These are phyloP conservation scores for Collybia sordida DNA, from an alignment of 768 basidiomycete species.

Conservation along the genomic window DNA sequence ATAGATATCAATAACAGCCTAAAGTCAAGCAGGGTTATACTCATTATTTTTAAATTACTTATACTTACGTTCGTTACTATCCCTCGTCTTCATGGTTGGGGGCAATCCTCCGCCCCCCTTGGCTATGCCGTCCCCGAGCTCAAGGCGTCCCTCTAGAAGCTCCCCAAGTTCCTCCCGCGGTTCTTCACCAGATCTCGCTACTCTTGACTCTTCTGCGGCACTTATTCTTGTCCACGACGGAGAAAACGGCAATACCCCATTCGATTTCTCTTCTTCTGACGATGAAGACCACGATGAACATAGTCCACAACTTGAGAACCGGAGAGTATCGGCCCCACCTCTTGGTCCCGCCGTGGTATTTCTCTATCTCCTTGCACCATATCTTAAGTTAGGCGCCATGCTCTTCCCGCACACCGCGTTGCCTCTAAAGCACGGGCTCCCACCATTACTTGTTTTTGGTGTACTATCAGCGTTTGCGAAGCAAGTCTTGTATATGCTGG, in stretches of 20 bases:
- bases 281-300: slow-evolving; percentile 39
- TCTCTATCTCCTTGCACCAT: slow-evolving; percentile 68
- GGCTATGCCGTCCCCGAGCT: slow-evolving; percentile 6
- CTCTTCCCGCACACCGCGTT: slow-evolving; percentile 48
- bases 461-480: slow-evolving; percentile 57
- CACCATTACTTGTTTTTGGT: slow-evolving; percentile 53
- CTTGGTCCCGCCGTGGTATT: slow-evolving; percentile 59
- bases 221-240: slow-evolving; percentile 64
- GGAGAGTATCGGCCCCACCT: slow-evolving; percentile 44
- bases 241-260: slow-evolving; percentile 38
- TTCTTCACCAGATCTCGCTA: slow-evolving; percentile 23
- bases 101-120: slow-evolving; percentile 14
- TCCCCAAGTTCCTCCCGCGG: slow-evolving; percentile 23
- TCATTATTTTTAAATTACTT: too few species aligned
- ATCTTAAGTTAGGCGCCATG: slow-evolving; percentile 70
- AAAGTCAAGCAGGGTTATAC: too few species aligned
- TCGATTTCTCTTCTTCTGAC: slow-evolving; percentile 41
- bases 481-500: slow-evolving; percentile 79
- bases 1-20: too few species aligned
- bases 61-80: neutral
- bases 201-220: slow-evolving; percentile 45
- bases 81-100: slow-evolving; percentile 13
- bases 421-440: slow-evolving; percentile 49
- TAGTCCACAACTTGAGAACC: slow-evolving; percentile 44
- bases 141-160: slow-evolving; percentile 17